Percentiles rank a stretch among this genome's conserved stretches.
phyloP scores from a whole-genome alignment of 2,329 filamentous ascomycete genomes.

The Chrysoporthe deuterocubensis region DNA sequence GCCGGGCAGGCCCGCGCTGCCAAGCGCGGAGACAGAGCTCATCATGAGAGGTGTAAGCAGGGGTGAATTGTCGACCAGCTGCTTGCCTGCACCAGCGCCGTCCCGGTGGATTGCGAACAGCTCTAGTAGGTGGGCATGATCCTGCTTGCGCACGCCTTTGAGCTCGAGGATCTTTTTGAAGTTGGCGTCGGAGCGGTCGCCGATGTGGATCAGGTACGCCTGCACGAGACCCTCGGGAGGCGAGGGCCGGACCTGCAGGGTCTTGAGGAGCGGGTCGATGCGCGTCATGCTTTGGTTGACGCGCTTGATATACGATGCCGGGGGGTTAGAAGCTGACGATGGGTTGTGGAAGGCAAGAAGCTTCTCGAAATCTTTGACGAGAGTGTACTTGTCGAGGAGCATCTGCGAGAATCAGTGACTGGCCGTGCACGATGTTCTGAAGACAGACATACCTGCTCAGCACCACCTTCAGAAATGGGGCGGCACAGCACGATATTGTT shows the following conservation, averaged over 20 bases:
- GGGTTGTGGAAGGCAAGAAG: constrained; percentile 68
- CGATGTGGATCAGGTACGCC: constrained; percentile 96
- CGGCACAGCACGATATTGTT: constrained; percentile 84
- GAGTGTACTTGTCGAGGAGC: constrained; percentile 90
- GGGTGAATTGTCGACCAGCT: constrained; percentile 71
- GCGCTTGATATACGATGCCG: constrained; percentile 77
- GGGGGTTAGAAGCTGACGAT: constrained; percentile 46
- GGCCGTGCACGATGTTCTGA: not conserved
- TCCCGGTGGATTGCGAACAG: constrained; percentile 83
- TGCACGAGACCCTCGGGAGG: constrained; percentile 94
- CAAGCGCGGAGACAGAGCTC: constrained; percentile 44
- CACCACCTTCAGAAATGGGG: constrained; percentile 90
- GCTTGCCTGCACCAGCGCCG: constrained; percentile 68
- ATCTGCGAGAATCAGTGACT: constrained; percentile 61
- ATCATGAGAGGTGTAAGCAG: constrained; percentile 70
- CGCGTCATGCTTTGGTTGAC: constrained; percentile 83
- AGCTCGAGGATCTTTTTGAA: constrained; percentile 96
- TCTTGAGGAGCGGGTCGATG: constrained; percentile 92
- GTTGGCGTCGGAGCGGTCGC: constrained; percentile 89
- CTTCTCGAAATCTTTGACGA: constrained; percentile 78
- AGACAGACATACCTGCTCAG: constrained; percentile 71
- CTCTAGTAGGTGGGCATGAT: constrained; percentile 83
- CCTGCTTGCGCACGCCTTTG: constrained; percentile 85
- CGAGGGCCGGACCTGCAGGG: constrained; percentile 87
- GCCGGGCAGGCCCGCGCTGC: constrained; percentile 39